Evolutionary conservation across 805 yeast genomes (phyloP), one percentile per base, ranked within the genome.

Genomic region (Alloascoidea africana): DNA sequence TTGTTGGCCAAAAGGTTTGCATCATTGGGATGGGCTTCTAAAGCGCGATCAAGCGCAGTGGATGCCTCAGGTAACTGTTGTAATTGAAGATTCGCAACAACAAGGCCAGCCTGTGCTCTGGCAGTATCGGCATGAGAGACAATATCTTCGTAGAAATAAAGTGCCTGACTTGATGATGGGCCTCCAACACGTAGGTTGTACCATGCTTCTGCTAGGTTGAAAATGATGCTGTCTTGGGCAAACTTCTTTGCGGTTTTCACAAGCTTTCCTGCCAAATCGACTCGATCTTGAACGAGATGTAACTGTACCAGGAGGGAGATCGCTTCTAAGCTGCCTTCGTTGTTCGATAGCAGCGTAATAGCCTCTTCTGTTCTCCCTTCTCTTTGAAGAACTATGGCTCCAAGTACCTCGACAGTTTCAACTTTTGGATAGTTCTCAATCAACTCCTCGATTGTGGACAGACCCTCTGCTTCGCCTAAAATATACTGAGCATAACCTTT

Each of bases 21-120:
- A 27, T 54, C 46, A 35, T 56, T 57, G 6, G 58, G 46, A 14
- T 53, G 62, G 34, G 60, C 52, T 42, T 59, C 60, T n/a, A 62
- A 58, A n/a, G 70, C 65, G 23, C 62, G 51, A 32, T 44, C 36
- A 18, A 63, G 39, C 8, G 58, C 62, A 43, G 82, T 83, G 41
- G 70, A 68, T 5, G 95, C 87, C 58, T 89, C 96, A 2, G 87
- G 89, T 39, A 73, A 62, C 50, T 87, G 81, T 37, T 76, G 73
- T 53, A 85, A 69, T 59, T 83, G 85, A 48, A 87, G 59, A 43
- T 87, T 85, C 42, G 86, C 65, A 6, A 76, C 79, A 34, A 85
- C 68, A 50, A 85, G 71, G 32, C 80, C 76, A 27, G 71, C 49
- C 46, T 80, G 66, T 14, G 70, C 60, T 46, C 70, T 68, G 50